Percentiles rank a stretch among this genome's conserved stretches.
Conservation (phyloP, 176 grass and related monocot species). For the Phyllostachys edulis region DNA sequence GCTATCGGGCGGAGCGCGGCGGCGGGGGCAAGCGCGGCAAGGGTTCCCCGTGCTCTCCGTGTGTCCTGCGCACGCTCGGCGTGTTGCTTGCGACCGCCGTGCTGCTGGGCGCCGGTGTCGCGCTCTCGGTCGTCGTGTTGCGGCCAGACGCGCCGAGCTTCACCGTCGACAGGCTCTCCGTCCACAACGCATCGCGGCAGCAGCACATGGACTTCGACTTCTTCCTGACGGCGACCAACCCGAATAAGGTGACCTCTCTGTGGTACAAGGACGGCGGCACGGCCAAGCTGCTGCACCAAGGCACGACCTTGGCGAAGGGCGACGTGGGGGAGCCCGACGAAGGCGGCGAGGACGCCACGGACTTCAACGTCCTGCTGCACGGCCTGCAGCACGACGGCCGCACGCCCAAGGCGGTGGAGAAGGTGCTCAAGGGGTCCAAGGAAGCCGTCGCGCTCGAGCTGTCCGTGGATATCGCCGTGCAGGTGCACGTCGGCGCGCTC, state of each 20-base stretch:
- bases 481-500: slow-evolving; percentile 53
- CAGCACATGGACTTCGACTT: slow-evolving; percentile 46
- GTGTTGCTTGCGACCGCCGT: not conserved
- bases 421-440: slow-evolving; percentile 41
- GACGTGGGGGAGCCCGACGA: slow-evolving; percentile 37
- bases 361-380: slow-evolving; percentile 42
- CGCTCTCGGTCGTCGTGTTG: slow-evolving; percentile 33
- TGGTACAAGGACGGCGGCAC: slow-evolving; percentile 43
- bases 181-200: slow-evolving; percentile 26
- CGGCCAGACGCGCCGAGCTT: slow-evolving; percentile 55
- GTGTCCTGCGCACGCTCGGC: slow-evolving; percentile 29
- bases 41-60: not conserved
- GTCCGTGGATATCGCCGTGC: slow-evolving; percentile 31
- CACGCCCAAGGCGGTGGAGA: slow-evolving; percentile 40
- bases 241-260: slow-evolving; percentile 55
- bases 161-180: slow-evolving; percentile 41
- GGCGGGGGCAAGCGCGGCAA: not conserved
- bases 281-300: slow-evolving; percentile 28
- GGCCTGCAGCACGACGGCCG: slow-evolving; percentile 10
- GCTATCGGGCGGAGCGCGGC: slow-evolving; percentile 49
- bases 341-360: slow-evolving; percentile 49
- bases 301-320: slow-evolving; percentile 35
- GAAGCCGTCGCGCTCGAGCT: slow-evolving; percentile 40
- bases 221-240: slow-evolving; percentile 57
- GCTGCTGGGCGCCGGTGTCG: slow-evolving; percentile 22